Base-by-base conservation (phyloP, 495 filamentous ascomycete species). In the Mytilinidion resinicola region DNA sequence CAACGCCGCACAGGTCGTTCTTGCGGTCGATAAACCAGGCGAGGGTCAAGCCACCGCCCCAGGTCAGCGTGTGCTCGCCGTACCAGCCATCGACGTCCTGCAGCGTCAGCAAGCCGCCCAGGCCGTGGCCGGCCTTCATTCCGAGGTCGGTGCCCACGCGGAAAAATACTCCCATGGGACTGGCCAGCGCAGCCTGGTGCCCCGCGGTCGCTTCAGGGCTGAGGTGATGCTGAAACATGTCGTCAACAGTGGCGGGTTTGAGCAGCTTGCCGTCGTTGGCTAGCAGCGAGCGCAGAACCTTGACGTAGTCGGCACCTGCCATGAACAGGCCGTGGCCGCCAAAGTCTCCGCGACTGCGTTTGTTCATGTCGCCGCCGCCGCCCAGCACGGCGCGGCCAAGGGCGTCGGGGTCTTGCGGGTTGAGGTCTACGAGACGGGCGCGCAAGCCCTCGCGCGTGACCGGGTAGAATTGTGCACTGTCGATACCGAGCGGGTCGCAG, bases 241-340 rank as follows among this genome's bases (percentile, higher is more conserved):
- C 68, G 7, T 75, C 71, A 9, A 74, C 72, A n/a, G 73, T 77
- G 12, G 53, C 56, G 7, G 63, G 48, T 39, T 70, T 69, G 3
- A 82, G 65, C 11, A 82, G 34, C 38, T 69, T 71, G 41, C 68
- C 73, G 64, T 80, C 75, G 57, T 74, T 72, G 5, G 49, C 54
- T 21, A 85, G 61, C 3, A 83, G 10, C 20, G 72, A 73, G 25
- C 68, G 72, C 51, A 84, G 65, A 14, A 84, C 64, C 58, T 76
- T 80, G 35, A 71, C 61, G 57, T 76, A 81, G 50, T 78, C 77
- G 11, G 34, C 59, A 8, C 76, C 75, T 0, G 74, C 68, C 6
- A 74, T 70, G 53, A 71, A 83, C 20, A 78, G 35, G 1, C 83
- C 83, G 14, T 72, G 73, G 1, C 83, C 82, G 4, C 80, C 82